Percentiles rank a stretch among this genome's conserved stretches.
phyloP scores from a whole-genome alignment of 345 rosid species.

The Gynandropsis gynandra region DNA sequence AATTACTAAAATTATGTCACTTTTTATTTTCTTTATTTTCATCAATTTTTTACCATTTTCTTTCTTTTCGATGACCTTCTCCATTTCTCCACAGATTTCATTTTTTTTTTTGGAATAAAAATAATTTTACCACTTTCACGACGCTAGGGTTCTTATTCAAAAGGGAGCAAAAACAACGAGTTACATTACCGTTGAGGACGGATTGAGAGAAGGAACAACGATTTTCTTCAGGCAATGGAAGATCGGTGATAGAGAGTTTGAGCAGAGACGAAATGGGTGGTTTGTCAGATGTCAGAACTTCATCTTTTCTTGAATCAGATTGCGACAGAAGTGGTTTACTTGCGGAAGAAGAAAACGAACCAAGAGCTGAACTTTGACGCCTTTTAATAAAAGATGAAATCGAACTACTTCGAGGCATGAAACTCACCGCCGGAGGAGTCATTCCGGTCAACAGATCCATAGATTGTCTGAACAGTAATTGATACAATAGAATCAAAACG shows the following conservation, averaged over 20 bases:
- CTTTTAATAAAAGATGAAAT: slow-evolving; percentile 31
- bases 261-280: slow-evolving; percentile 26
- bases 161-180: background rate
- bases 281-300: slow-evolving; percentile 18
- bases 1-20: too few species aligned
- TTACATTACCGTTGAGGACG: slow-evolving; percentile 48
- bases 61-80: too few species aligned
- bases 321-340: slow-evolving; percentile 37
- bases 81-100: too few species aligned
- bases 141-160: too few species aligned
- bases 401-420: slow-evolving; percentile 26
- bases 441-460: slow-evolving; percentile 46
- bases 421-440: slow-evolving; percentile 40
- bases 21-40: too few species aligned
- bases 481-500: too few species aligned
- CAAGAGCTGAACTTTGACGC: slow-evolving; percentile 23
- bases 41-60: too few species aligned
- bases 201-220: slow-evolving; percentile 54
- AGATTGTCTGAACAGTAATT: slow-evolving; percentile 42
- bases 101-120: too few species aligned
- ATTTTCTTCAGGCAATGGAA: slow-evolving; percentile 23
- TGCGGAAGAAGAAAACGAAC: slow-evolving; percentile 31
- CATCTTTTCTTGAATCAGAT: slow-evolving; percentile 26
- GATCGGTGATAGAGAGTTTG: slow-evolving; percentile 26
- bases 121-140: too few species aligned